Evolutionary conservation across 371 early-diverging fungal genomes (phyloP), one percentile per base, ranked within the genome.

Genomic region (Actinomortierella ambigua): DNA sequence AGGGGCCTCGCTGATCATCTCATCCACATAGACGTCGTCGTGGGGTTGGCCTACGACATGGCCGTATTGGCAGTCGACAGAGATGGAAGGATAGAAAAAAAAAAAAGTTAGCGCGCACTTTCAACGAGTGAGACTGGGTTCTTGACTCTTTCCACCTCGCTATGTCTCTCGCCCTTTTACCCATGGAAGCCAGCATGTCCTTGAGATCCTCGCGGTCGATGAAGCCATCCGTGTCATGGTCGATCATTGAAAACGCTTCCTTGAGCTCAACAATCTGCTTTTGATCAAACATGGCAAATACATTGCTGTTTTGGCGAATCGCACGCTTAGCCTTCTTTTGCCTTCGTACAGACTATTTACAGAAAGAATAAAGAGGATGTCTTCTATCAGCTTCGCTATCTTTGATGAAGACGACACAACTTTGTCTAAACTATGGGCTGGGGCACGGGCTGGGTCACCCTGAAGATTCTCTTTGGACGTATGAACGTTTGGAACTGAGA

Each of bases 211-310:
- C 92, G 46, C 88, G 86, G 70, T 89, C 90, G 17, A 96, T 85
- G 59, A 92, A 85, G 6, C 91, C 94, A 73, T 96, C 96, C 4
- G 87, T 83, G 67, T 97, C 93, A 62, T 89, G 90, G 65, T 97
- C 99, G 73, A 98, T 89, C 61, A 97, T 86, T 29, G 91, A 90
- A 77, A 99, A 99, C 27, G 95, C 95, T 69, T 98, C 96, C 75
- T 95, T 94, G 77, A 98, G 93, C 70, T 95, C 95, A 58, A 87
- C 90, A 50, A 99, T 95, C 78, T 99, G 98, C 56, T 92, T 89
- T 61, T 97, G 94, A 71, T 97, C 97, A 79, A 99, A 97, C 88
- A 98, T 97, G 48, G 95, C 95, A 81, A 99, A 99, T 24, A 99
- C 98, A 78, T 99, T 99, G 23, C 98, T 96, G 84, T 95, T 97